phyloP scores from a whole-genome alignment of 495 filamentous ascomycete species.

The Aspergillus steynii region DNA sequence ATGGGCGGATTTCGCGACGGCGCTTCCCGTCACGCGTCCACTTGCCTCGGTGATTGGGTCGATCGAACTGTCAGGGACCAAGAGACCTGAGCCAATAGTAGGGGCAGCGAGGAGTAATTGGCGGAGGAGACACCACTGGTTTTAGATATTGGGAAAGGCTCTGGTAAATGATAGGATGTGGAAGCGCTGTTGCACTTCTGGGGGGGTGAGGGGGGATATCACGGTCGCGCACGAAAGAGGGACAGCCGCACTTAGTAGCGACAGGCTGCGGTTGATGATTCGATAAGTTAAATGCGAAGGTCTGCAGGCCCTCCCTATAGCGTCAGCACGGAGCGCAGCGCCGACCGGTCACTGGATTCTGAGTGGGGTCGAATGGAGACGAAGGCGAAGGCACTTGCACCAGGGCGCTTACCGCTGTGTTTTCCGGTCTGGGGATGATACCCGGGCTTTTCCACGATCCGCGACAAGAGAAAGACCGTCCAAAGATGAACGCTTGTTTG shows the following conservation, averaged over 20 bases:
- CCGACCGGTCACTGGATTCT: constrained; percentile 46
- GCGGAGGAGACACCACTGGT: constrained; percentile 12
- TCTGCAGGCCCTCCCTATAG: constrained; percentile 41
- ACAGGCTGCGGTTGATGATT: constrained; percentile 40
- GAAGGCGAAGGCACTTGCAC: constrained; percentile 23
- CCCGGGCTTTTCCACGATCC: constrained; percentile 18
- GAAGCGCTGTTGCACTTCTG: constrained; percentile 24
- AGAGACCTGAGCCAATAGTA: constrained; percentile 20
- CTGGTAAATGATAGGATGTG: constrained; percentile 24
- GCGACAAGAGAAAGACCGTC: constrained; percentile 20
- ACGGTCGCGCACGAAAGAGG: constrained; percentile 28
- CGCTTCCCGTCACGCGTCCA: constrained; percentile 33
- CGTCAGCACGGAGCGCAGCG: constrained; percentile 48
- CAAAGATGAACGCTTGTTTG: constrained; percentile 26
- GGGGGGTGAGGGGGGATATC: constrained; percentile 16
- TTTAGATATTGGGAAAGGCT: constrained; percentile 3
- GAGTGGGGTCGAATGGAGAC: constrained; percentile 28
- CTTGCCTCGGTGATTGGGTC: constrained; percentile 26
- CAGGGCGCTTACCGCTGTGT: constrained; percentile 38
- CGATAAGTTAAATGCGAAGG: constrained; percentile 36
- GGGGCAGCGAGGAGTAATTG: constrained; percentile 16
- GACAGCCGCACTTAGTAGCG: constrained; percentile 29
- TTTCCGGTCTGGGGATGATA: constrained; percentile 20
- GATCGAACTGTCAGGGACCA: constrained; percentile 25
- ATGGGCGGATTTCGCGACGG: constrained; percentile 29